A percentile compares a stretch with the other conserved stretches of the same genome.
phyloP scores from a whole-genome alignment of 176 grass and related monocot genomes.

The Canna indica region DNA sequence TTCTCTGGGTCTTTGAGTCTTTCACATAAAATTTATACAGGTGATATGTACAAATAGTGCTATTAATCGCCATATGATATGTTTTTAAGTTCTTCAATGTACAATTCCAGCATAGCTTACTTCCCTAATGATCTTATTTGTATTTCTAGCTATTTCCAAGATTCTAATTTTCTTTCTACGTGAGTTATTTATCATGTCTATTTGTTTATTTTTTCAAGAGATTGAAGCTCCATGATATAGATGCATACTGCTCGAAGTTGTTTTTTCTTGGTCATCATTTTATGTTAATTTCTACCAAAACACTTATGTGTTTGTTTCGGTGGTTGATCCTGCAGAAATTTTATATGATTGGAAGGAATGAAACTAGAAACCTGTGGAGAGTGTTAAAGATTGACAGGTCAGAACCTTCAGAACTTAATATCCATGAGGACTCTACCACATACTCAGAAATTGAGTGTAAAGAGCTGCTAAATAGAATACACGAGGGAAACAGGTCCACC shows the following conservation, averaged over 20 bases:
- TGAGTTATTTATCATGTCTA: background rate
- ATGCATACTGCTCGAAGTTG: background rate
- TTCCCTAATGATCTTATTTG: background rate
- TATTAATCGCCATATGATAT: background rate
- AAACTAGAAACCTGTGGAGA: conserved; percentile 6
- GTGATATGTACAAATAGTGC: background rate
- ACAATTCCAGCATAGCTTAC: background rate
- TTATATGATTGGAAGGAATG: conserved; percentile 22
- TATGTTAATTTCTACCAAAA: background rate
- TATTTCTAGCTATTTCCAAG: background rate
- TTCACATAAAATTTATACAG: too few relatives aligned
- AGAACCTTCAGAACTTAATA: conserved; percentile 14
- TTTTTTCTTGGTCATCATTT: background rate
- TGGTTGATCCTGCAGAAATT: conserved; percentile 10
- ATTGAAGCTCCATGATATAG: background rate
- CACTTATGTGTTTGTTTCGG: background rate
- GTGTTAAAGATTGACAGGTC: conserved; percentile 20
- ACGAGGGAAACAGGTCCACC: conserved; percentile 10
- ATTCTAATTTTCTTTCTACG: background rate
- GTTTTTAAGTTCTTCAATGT: background rate
- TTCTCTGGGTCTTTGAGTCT: background rate
- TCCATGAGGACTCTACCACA: conserved; percentile 9
- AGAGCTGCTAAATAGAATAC: conserved; percentile 18
- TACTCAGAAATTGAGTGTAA: conserved; percentile 23
- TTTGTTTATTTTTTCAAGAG: background rate